Evolutionary conservation across 192 early-diverging fungal species (phyloP), one percentile per base, ranked within the genome.

Genomic region (Linderina pennispora): DNA sequence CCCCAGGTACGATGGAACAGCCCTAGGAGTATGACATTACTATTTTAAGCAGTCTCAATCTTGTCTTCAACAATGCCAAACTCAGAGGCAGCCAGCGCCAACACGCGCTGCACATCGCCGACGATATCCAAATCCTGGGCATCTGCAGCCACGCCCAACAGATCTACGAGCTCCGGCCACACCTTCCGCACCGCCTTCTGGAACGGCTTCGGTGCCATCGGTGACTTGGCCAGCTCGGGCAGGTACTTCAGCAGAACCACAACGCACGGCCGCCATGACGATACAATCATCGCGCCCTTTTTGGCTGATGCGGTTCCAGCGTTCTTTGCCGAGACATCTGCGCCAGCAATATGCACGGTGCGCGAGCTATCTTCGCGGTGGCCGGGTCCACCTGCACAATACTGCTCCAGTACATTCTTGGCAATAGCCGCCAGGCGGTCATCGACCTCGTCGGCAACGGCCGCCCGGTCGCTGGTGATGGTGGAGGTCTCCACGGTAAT

Each of bases 401-500:
- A 70, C 31, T 63, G 60, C 21, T 24, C 17, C 16, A 63, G 37
- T 20, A 66, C 68, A 7, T 19, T 36, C 1, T 43, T 50, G 36
- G 52, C 43, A 14, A 77, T 49, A 73, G 76, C 69, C 18, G 85
- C 67, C 58, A 90, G 51, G 21, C 82, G 55, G 53, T 82, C 79
- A 45, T 85, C 85, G 8, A 85, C 80, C 37, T 84, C 78, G 10
- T 55, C 62, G 2, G 55, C 45, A 15, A 76, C 78, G 2, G 66
- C 59, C 22, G 50, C 33, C 23, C 84, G 62, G 25, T 83, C 79
- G 15, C 42, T 49, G 17, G 46, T 25, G 49, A 43, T 50, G 16
- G 3, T 36, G 15, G 4, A 24, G 16, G 2, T 23, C 31, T 3
- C 13, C 1, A 8, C 40, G 2, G 15, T 10, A 1, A 44, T 39